phyloP scores from a whole-genome alignment of 1,139 yeast species.

The Pneumocystis carinii region DNA sequence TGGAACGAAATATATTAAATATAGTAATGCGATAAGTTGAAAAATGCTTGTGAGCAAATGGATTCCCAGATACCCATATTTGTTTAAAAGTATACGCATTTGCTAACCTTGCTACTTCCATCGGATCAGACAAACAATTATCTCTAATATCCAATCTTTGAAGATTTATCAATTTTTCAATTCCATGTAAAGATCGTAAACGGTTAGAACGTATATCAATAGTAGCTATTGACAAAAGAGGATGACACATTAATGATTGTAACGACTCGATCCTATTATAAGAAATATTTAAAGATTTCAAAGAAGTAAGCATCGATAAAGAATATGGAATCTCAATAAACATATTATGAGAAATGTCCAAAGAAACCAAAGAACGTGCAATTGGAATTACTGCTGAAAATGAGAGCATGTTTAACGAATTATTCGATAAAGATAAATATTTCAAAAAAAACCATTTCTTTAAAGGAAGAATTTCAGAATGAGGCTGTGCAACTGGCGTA shows the following conservation, averaged over 20 bases:
- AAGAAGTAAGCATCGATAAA: slow-evolving; percentile 32
- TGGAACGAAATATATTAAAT: slow-evolving; percentile 32
- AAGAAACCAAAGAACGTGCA: slow-evolving; percentile 33
- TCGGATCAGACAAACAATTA: slow-evolving; percentile 30
- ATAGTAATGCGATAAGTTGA: slow-evolving; percentile 19
- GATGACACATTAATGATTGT: slow-evolving; percentile 15
- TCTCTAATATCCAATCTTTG: slow-evolving; percentile 47
- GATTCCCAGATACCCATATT: slow-evolving; percentile 18
- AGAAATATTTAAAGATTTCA: slow-evolving; percentile 43
- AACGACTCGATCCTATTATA: slow-evolving; percentile 34
- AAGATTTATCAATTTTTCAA: slow-evolving; percentile 33
- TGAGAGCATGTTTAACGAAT: slow-evolving; percentile 36
- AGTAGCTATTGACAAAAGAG: slow-evolving; percentile 32
- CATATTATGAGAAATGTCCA: slow-evolving; percentile 43
- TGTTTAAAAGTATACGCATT: slow-evolving; percentile 15
- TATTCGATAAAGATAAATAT: slow-evolving; percentile 44
- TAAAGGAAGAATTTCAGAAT: slow-evolving; percentile 23
- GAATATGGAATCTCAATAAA: slow-evolving; percentile 40
- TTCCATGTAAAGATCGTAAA: slow-evolving; percentile 32
- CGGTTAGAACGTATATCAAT: slow-evolving; percentile 44
- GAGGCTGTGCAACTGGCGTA: slow-evolving; percentile 3
- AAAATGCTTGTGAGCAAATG: slow-evolving; percentile 15
- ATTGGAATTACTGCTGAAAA: slow-evolving; percentile 36
- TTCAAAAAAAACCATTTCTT: slow-evolving; percentile 40
- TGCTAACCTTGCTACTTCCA: slow-evolving; percentile 24